Conservation (phyloP, 2,329 filamentous ascomycete genomes). For the Aspergillus pseudonomiae region DNA sequence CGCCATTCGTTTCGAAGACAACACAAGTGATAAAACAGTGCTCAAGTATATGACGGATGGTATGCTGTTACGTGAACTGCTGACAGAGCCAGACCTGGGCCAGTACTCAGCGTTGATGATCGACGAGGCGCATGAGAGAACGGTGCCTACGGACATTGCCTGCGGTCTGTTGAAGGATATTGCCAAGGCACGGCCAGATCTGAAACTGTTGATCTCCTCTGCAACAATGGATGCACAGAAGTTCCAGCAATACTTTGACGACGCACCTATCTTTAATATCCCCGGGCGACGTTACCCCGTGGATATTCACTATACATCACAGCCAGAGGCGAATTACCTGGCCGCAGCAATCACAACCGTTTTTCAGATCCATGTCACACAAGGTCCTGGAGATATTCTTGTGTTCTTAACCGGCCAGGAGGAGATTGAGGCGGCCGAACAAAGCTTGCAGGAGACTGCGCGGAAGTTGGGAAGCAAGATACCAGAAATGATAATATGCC, state of each 20-base stretch:
- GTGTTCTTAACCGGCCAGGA: constrained; percentile 96
- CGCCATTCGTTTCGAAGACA: constrained; percentile 91
- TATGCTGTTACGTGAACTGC: constrained; percentile 86
- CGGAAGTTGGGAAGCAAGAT: constrained; percentile 83
- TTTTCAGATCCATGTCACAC: constrained; percentile 91
- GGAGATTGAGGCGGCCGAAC: constrained; percentile 87
- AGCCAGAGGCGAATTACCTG: constrained; percentile 92
- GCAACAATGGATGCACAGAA: constrained; percentile 94
- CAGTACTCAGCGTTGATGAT: constrained; percentile 91
- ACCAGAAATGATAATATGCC: constrained; percentile 84
- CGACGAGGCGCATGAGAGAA: constrained; percentile 95
- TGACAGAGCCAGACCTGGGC: constrained; percentile 82
- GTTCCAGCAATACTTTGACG: constrained; percentile 88
- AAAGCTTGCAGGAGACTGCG: constrained; percentile 81
- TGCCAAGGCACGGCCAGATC: constrained; percentile 75
- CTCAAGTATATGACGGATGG: constrained; percentile 98
- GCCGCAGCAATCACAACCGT: constrained; percentile 88
- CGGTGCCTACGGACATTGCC: constrained; percentile 86
- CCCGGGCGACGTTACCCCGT: constrained; percentile 87
- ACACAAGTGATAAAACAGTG: constrained; percentile 85
- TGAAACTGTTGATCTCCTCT: constrained; percentile 89
- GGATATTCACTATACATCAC: constrained; percentile 85
- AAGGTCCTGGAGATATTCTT: constrained; percentile 83
- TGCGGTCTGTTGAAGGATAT: constrained; percentile 88
- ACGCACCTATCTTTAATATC: constrained; percentile 92